phyloP scores from a whole-genome alignment of 306 rosid genomes.

The Rosa multiflora region DNA sequence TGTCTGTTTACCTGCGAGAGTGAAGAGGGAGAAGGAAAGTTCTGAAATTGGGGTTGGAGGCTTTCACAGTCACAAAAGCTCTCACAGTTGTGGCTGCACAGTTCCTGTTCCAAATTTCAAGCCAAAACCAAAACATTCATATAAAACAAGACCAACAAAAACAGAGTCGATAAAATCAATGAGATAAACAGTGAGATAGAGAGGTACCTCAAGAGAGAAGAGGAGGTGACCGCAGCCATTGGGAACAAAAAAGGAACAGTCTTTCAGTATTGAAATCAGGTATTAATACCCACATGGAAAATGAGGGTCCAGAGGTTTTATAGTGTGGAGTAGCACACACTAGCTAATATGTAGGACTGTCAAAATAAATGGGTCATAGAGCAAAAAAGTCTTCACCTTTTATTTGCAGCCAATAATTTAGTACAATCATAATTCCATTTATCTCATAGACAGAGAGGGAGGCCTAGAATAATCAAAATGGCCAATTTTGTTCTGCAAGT shows the following conservation, averaged over 20 bases:
- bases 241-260: neutral
- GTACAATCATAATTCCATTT: neutral
- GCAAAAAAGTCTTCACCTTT: neutral
- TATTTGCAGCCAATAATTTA: neutral
- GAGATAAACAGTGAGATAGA: neutral
- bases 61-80: conserved; percentile 46
- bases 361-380: neutral
- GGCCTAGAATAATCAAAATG: conserved; percentile 39
- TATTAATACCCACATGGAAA: neutral
- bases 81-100: conserved; percentile 41
- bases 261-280: neutral
- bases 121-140: conserved; percentile 10
- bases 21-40: conserved; percentile 32
- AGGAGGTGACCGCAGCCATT: conserved; percentile 59
- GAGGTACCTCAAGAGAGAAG: conserved; percentile 47
- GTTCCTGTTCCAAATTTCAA: conserved; percentile 40
- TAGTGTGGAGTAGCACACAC: neutral
- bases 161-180: neutral
- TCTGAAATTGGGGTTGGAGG: conserved; percentile 37
- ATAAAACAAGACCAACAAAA: neutral
- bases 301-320: neutral
- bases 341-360: conserved; percentile 1
- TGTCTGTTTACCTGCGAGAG: conserved; percentile 42
- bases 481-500: conserved; percentile 59
- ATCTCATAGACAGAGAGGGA: neutral